Evolutionary conservation across 495 filamentous ascomycete species (phyloP).

Genomic region (Lasiosphaeria ovina): DNA sequence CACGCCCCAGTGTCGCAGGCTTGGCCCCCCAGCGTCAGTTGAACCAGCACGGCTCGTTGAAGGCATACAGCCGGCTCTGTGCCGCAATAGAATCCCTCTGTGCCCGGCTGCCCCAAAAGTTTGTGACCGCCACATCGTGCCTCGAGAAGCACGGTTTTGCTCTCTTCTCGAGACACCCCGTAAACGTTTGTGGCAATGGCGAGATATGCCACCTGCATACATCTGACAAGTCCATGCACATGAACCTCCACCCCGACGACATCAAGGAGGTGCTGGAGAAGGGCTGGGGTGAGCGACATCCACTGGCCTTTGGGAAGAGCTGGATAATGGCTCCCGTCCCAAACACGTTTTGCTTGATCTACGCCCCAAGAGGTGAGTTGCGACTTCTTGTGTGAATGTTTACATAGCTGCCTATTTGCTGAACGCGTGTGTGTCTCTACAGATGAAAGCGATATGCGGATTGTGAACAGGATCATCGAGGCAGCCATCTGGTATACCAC

Average conservation of each 20-base stretch:
- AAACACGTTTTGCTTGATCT: conserved; percentile 73
- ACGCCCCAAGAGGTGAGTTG: conserved; percentile 63
- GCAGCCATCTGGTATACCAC: conserved; percentile 63
- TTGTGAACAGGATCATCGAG: conserved; percentile 67
- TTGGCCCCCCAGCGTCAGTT: conserved; percentile 80
- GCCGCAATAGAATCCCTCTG: conserved; percentile 51
- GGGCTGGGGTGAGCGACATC: conserved; percentile 90
- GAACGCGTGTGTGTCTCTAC: neutral
- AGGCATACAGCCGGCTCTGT: conserved; percentile 53
- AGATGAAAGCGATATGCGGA: conserved; percentile 62
- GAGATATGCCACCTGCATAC: conserved; percentile 82
- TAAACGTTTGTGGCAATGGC: conserved; percentile 65
- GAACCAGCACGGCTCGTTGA: conserved; percentile 56
- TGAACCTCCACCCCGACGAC: conserved; percentile 75
- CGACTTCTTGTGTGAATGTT: neutral
- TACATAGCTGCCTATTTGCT: neutral
- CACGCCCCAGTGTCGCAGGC: conserved; percentile 64
- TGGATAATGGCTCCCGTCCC: conserved; percentile 58
- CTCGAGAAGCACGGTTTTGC: conserved; percentile 79
- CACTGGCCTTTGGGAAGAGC: conserved; percentile 58
- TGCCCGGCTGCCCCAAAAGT: conserved; percentile 41
- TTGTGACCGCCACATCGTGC: conserved; percentile 64
- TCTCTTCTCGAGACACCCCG: conserved; percentile 59
- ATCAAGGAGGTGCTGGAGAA: conserved; percentile 71
- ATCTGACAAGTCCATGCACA: conserved; percentile 71